phyloP scores from a whole-genome alignment of 2,329 filamentous ascomycete genomes.

The Ambrosiella xylebori region DNA sequence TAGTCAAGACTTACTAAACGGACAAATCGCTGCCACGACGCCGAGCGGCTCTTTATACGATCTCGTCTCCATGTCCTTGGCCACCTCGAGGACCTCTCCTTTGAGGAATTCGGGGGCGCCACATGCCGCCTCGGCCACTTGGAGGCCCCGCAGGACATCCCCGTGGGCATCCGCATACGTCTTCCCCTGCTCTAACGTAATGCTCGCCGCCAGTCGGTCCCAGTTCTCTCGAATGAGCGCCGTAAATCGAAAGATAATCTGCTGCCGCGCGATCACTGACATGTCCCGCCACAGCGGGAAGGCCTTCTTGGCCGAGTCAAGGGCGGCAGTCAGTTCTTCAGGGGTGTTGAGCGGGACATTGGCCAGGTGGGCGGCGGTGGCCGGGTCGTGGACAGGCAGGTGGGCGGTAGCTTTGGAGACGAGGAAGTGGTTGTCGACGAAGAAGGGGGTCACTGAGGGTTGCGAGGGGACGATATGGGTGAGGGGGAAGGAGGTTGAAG shows the following conservation, averaged over 20 bases:
- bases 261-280: constrained; percentile 56
- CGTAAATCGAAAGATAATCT: constrained; percentile 79
- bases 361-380: constrained; percentile 72
- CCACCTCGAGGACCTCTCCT: constrained; percentile 68
- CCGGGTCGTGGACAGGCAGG: constrained; percentile 68
- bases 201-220: constrained; percentile 69
- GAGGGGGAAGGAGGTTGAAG: constrained; percentile 46
- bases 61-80: constrained; percentile 79
- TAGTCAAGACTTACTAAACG: constrained; percentile 47
- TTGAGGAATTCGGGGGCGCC: constrained; percentile 67
- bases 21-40: constrained; percentile 69
- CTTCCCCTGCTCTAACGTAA: constrained; percentile 78
- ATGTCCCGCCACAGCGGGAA: constrained; percentile 58
- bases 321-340: constrained; percentile 56
- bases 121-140: constrained; percentile 71
- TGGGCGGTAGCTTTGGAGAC: constrained; percentile 50
- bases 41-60: constrained; percentile 69
- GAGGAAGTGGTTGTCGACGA: constrained; percentile 65
- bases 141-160: constrained; percentile 64
- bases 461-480: constrained; percentile 53
- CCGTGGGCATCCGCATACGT: constrained; percentile 69
- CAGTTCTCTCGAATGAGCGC: constrained; percentile 66
- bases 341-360: constrained; percentile 69
- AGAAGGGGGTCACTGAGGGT: constrained; percentile 59
- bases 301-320: constrained; percentile 58